Evolutionary conservation across 2,329 filamentous ascomycete species (phyloP), one percentile per base, ranked within the genome.

Genomic region (Cadophora sp.): DNA sequence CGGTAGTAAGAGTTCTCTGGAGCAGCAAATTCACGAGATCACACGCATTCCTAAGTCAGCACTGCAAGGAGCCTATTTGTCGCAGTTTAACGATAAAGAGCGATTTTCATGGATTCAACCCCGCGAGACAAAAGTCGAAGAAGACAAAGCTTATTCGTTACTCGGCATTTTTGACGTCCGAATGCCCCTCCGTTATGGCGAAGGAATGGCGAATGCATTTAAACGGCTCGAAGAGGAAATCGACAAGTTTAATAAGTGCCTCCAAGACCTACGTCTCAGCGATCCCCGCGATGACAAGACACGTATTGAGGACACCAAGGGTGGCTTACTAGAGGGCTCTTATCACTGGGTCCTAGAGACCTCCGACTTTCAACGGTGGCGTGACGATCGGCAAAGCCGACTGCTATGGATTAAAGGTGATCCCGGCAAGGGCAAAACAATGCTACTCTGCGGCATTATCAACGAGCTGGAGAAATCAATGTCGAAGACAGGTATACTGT

Each of bases 271-370:
- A 51, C 56, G 31, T 22, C 5, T 24, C 37, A 4, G 64, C 48
- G 63, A 68, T 68, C 63, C 63, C 27, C 59, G 63, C 29, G 50
- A 53, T 2, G 58, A 68, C 40, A 68, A 68, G 51, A 53, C 43
- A 27, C 63, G 63, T 11, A 68, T 68, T 24, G 67, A 72, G 1
- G 74, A 79, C 59, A 70, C 66, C 1, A 70, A 70, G 27, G 66
- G 66, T 26, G 66, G 66, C 9, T 31, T 68, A 29, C 63, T 68
- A 53, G 4, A 55, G 29, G 59, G 53, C 37, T 59, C 63, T 3
- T 68, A 68, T 37, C 29, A 9, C 16, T 68, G 63, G 63, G 46
- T 66, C n/a, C 48, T 68, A 8, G 37, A 68, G 65, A 51, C 27
- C 26, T 51, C 60, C 64, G 40, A 69, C 19, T 69, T 69, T 37